These are phyloP conservation scores for Pseudozyma sp. DNA, from an alignment of 1,284 basidiomycete species.

Conservation along the genomic window DNA sequence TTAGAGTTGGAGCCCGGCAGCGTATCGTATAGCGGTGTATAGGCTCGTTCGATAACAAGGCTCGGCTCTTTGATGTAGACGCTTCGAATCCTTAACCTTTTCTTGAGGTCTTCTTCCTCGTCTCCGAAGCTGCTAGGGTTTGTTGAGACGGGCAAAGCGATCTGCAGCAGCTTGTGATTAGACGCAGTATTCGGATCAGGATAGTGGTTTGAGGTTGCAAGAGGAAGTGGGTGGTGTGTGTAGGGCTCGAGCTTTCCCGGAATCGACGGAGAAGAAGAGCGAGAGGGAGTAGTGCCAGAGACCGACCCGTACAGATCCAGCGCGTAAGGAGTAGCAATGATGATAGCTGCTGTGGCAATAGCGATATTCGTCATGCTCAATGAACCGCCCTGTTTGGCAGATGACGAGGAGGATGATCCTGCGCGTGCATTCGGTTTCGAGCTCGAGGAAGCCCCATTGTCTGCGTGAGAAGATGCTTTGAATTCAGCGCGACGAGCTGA, in stretches of 20 bases:
- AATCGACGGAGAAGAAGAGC: constrained; percentile 20
- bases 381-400: background rate
- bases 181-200: constrained; percentile 20
- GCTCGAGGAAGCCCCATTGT: background rate
- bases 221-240: constrained; percentile 21
- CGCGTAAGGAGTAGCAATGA: constrained; percentile 8
- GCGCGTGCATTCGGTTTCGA: background rate
- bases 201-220: constrained; percentile 22
- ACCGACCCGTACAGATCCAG: constrained; percentile 22
- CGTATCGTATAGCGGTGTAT: constrained; percentile 54
- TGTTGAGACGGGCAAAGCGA: constrained; percentile 16
- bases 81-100: constrained; percentile 31
- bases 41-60: constrained; percentile 56
- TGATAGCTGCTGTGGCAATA: constrained; percentile 22
- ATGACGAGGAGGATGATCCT: constrained; percentile 1
- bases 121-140: background rate
- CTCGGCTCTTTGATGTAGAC: constrained; percentile 53
- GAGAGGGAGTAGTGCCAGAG: constrained; percentile 9
- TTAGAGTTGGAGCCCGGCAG: constrained; percentile 22
- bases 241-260: constrained; percentile 34
- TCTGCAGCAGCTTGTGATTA: constrained; percentile 29
- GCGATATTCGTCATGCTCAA: constrained; percentile 26
- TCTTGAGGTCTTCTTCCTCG: constrained; percentile 1
- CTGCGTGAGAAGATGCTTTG: background rate
- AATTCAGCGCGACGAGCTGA: constrained; percentile 10